Conservation (phyloP, 2,329 filamentous ascomycete species). For the Epichloe gansuensis region DNA sequence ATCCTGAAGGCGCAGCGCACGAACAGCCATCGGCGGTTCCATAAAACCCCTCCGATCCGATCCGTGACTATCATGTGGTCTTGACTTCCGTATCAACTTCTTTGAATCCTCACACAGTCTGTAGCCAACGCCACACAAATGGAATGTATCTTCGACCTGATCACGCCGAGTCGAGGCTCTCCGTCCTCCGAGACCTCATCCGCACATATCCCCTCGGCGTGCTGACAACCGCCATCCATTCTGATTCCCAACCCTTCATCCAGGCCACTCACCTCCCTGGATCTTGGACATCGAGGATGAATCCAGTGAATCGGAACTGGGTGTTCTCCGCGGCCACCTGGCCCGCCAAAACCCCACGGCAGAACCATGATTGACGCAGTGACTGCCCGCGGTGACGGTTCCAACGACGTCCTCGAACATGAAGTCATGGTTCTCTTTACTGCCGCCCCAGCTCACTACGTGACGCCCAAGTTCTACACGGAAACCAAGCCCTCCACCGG, state of each 20-base stretch:
- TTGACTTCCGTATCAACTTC: background rate
- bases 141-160: slow-evolving; percentile 44
- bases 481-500: slow-evolving; percentile 51
- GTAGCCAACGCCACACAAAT: no score
- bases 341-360: slow-evolving; percentile 49
- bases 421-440: slow-evolving; percentile 55
- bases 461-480: slow-evolving; percentile 56
- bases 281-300: slow-evolving; percentile 39
- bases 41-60: background rate
- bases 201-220: slow-evolving; percentile 48
- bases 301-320: slow-evolving; percentile 25
- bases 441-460: slow-evolving; percentile 45
- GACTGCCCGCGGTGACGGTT: slow-evolving; percentile 6
- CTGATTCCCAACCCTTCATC: slow-evolving; percentile 34
- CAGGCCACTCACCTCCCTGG: slow-evolving; percentile 49
- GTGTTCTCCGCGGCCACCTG: slow-evolving; percentile 46
- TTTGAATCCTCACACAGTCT: no score
- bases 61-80: background rate
- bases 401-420: slow-evolving; percentile 23
- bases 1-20: background rate
- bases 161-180: slow-evolving; percentile 39
- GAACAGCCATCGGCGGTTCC: background rate
- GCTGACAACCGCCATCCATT: slow-evolving; percentile 48
- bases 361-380: slow-evolving; percentile 45
- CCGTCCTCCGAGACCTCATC: slow-evolving; percentile 42